Base-by-base conservation (phyloP, 345 rosid genomes). In the Aegle marmelos region DNA sequence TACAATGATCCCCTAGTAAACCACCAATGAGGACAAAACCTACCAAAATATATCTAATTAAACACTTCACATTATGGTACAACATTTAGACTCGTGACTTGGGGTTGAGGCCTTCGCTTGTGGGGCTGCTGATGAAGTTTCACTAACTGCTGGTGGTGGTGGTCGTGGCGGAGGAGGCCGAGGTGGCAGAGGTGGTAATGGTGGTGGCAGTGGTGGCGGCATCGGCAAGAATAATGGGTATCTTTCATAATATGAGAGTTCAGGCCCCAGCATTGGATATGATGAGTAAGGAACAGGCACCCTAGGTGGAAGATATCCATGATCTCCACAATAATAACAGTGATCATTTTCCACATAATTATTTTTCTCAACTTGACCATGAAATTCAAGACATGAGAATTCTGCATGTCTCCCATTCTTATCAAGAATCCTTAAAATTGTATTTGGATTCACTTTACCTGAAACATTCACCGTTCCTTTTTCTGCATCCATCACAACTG, bases 381-480 rank as follows among this genome's bases (percentile, higher is more conserved):
- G 62, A 69, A 82, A 78, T 14, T 71, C 62, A 45, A 82, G 10
- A 74, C 68, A 68, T 54, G 28, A 16, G 0, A 78, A 34, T 37
- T 78, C 79, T 39, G 79, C 81, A 78, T 82, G 81, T 63, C 75
- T 74, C 66, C 60, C 75, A 68, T 74, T 74, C 17, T 75, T 69
- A 22, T 82, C 79, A 28, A 78, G 57, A 24, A 74, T 25, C n/a
- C 61, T 74, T 48, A 82, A 63, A 14, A 75, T 73, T 33, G 25
- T 70, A 22, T 45, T 24, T 19, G 79, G 79, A 70, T 74, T 63
- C 22, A 82, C 81, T 63, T 54, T 78, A 3, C 76, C 81, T 19
- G 62, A 28, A 58, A 82, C 25, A 45, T 64, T 70, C 25, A 82
- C 48, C 31, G 45, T 70, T 72, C 84, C 79, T 56, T 75, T 22